These are phyloP conservation scores for Colletotrichum sidae DNA, from an alignment of 2,329 filamentous ascomycete species.

Conservation along the genomic window DNA sequence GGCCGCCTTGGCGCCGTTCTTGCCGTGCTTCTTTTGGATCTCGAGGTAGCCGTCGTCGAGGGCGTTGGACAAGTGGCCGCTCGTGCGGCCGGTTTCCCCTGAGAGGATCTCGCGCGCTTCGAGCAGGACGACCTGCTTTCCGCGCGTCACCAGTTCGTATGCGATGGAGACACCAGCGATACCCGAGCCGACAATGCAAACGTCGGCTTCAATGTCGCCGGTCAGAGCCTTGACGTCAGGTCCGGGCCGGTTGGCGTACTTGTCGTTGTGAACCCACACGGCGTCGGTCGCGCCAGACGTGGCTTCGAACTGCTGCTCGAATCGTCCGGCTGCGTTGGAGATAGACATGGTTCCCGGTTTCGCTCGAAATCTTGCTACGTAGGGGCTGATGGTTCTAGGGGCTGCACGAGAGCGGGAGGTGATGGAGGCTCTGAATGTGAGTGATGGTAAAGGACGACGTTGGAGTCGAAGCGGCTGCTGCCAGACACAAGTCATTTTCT, in stretches of 20 bases:
- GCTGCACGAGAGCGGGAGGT: background rate
- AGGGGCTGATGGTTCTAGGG: background rate
- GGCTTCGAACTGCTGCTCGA: slow-evolving; percentile 42
- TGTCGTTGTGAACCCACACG: slow-evolving; percentile 64
- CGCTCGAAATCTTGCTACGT: background rate
- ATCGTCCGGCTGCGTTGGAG: slow-evolving; percentile 31
- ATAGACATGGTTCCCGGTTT: background rate
- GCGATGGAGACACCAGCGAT: slow-evolving; percentile 64
- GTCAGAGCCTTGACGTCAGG: slow-evolving; percentile 53
- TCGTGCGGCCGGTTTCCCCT: slow-evolving; percentile 65
- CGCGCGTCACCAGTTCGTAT: slow-evolving; percentile 64
- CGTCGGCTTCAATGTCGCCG: slow-evolving; percentile 57
- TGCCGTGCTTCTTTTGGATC: slow-evolving; percentile 64
- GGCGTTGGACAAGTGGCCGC: slow-evolving; percentile 64
- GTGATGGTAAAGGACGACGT: background rate
- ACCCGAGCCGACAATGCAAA: slow-evolving; percentile 64
- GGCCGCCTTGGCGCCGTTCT: slow-evolving; percentile 58
- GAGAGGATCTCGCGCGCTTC: slow-evolving; percentile 66
- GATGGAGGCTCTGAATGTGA: background rate
- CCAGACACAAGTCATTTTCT: background rate
- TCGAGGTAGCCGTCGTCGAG: slow-evolving; percentile 64
- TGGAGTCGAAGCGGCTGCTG: slow-evolving; percentile 1
- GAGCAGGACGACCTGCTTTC: slow-evolving; percentile 61
- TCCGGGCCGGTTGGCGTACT: slow-evolving; percentile 54
- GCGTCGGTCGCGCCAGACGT: slow-evolving; percentile 63